Conservation (phyloP, 257 asterid species). For the Nicotiana undulata region DNA sequence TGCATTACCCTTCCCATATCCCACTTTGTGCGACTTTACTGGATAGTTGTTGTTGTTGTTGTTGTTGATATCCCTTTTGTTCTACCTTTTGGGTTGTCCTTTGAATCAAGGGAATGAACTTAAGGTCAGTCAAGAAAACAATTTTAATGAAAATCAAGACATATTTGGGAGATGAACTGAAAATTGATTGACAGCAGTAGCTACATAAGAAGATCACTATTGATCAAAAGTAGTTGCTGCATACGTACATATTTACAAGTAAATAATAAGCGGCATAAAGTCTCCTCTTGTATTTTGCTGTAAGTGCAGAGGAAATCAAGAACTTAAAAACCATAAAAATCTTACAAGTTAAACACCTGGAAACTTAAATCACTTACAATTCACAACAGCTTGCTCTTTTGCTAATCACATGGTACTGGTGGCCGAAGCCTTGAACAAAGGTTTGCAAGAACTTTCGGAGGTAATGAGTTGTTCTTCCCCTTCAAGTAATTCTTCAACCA, state of each 20-base stretch:
- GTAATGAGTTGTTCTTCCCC: slow-evolving; percentile 28
- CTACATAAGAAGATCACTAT: neutral
- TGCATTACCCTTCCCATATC: no score
- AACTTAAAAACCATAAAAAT: neutral
- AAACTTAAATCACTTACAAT: neutral
- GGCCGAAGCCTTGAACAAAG: slow-evolving; percentile 39
- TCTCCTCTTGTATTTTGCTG: neutral
- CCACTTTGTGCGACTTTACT: no score
- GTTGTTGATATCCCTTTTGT: no score
- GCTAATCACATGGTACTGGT: slow-evolving; percentile 10
- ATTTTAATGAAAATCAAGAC: neutral
- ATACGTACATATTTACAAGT: neutral
- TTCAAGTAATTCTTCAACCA: slow-evolving; percentile 51
- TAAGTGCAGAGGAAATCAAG: neutral
- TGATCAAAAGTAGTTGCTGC: neutral
- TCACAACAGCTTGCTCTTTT: neutral
- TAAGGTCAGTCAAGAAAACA: no score
- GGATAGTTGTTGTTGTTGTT: no score
- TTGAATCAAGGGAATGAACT: neutral
- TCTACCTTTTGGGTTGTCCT: no score
- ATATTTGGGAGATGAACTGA: neutral
- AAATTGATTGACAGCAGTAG: neutral
- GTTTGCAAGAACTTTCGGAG: slow-evolving; percentile 56
- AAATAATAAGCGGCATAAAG: neutral
- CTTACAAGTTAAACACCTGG: neutral